Base-by-base conservation (phyloP, 2,329 filamentous ascomycete genomes). In the Hawksworthiomyces lignivorus region DNA sequence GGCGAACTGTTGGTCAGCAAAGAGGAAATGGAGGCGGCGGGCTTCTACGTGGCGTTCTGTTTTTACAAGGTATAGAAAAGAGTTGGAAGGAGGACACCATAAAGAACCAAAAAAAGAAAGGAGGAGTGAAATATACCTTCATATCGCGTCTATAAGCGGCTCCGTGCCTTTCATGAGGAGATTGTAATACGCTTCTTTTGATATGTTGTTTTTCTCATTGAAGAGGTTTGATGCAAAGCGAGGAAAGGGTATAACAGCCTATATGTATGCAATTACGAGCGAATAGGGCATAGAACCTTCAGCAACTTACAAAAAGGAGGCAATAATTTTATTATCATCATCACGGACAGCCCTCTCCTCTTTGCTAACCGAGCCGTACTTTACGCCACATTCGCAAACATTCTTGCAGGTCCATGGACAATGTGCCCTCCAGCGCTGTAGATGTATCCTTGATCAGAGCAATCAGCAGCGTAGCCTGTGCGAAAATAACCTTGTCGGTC, bases 21-120 rank as follows among this genome's bases (percentile, higher is more conserved):
- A 11, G 85, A 94, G 58, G 92, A 98, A 68, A 84, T 94, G 75
- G 89, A 97, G 61, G 92, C 92, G 33, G 87, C 84, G 10, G 80
- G 76, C 54, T 94, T 97, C 57, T 97, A 97, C 57, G 77, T 94
- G 54, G 89, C 86, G 2, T 97, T 97, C 57, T 95, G 88, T 66
- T 97, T 97, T 63, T 94, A 96, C 65, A 95, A 96, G 69, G 87
- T 94, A 34, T 92, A 48, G 34, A 26, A 12, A n/a, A n/a, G n/a
- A n/a, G n/a, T n/a, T 37, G 30, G 4, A 11, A 31, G 18, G n/a
- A 15, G 21, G n/a, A 9, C 26, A 15, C 21, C 15, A 14, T 14
- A 21, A 10, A 22, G 9, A 24, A 7, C 10, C 17, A 26, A 15
- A 7, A 32, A 39, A 17, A 39, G 2, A 33, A 19, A 10, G 11